Evolutionary conservation across 2,329 filamentous ascomycete species (phyloP), one percentile per base, ranked within the genome.

Genomic region (Ilyonectria sp.): DNA sequence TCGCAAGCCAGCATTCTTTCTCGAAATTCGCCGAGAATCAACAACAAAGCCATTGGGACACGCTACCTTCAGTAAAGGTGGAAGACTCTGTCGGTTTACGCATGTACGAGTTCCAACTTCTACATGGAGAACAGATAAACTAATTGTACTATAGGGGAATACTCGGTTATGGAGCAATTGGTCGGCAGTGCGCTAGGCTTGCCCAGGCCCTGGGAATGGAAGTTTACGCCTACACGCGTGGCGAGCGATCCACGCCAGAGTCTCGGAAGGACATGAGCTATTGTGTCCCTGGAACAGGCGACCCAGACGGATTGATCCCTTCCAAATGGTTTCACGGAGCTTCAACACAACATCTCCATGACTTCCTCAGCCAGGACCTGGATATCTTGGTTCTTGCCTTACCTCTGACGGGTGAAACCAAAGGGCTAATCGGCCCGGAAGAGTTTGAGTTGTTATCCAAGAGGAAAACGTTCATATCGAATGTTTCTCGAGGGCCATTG

Each of bases 181-280:
- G 83, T 4, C 78, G 83, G 2, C 82, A 85, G 54, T 74, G 74
- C 56, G 84, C 80, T 5, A 76, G 80, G 5, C 83, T 91, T 9
- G 86, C 85, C 4, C 81, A 84, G n/a, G 88, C 89, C 5, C 78
- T 92, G 74, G 92, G 91, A 6, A 91, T 92, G 87, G 82, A 88
- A 50, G 86, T 94, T 1, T 83, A 92, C 71, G 92, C 90, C 1
- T 92, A 90, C 78, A 93, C 91, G 0, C 87, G 88, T 0, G 86
- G 83, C 1, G 86, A 89, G 0, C 87, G 88, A 43, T 73, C 82
- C 2, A 92, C 90, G 0, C 83, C 87, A 0, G 89, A 89, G 62
- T 88, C 87, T 13, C 86, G 55, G 9, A 50, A 58, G 10, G 61
- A 64, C n/a, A 23, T 21, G 3, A 58, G 55, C 11, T 26, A 40